Conservation (phyloP, 108 stramenopile species). For the Nitzschia sp. region DNA sequence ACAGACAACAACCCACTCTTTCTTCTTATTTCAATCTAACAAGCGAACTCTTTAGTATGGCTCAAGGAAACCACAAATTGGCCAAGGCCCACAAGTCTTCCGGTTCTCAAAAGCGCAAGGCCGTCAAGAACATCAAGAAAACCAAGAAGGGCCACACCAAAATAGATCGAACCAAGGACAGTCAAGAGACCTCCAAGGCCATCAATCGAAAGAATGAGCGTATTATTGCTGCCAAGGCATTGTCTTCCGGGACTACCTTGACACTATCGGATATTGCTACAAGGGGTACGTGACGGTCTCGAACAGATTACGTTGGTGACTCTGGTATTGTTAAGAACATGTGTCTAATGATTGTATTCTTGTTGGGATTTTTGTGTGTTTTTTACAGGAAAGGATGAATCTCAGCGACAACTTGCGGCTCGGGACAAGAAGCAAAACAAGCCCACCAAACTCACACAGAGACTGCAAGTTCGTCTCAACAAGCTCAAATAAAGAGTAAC, state of each 20-base stretch:
- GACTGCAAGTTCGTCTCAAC: constrained; percentile 63
- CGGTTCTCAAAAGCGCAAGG: constrained; percentile 41
- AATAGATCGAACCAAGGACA: constrained; percentile 22
- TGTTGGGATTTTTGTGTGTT: too few species aligned
- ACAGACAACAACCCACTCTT: too few species aligned
- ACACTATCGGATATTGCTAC: constrained; percentile 69
- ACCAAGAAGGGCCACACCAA: constrained; percentile 34
- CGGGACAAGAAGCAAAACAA: constrained; percentile 73
- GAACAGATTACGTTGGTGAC: neutral
- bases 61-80: constrained; percentile 53
- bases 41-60: constrained; percentile 24
- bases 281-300: constrained; percentile 45
- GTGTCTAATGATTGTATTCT: constrained; percentile 31
- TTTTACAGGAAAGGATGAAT: constrained; percentile 28
- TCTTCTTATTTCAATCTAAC: too few species aligned
- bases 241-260: constrained; percentile 59
- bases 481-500: constrained; percentile 40
- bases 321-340: neutral
- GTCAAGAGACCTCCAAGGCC: constrained; percentile 56
- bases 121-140: constrained; percentile 30
- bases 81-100: constrained; percentile 28
- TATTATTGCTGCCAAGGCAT: constrained; percentile 71
- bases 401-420: constrained; percentile 32
- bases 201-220: constrained; percentile 81
- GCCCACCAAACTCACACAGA: constrained; percentile 55